Evolutionary conservation across 2,329 filamentous ascomycete genomes (phyloP).

Genomic region (Exophiala viscosa): DNA sequence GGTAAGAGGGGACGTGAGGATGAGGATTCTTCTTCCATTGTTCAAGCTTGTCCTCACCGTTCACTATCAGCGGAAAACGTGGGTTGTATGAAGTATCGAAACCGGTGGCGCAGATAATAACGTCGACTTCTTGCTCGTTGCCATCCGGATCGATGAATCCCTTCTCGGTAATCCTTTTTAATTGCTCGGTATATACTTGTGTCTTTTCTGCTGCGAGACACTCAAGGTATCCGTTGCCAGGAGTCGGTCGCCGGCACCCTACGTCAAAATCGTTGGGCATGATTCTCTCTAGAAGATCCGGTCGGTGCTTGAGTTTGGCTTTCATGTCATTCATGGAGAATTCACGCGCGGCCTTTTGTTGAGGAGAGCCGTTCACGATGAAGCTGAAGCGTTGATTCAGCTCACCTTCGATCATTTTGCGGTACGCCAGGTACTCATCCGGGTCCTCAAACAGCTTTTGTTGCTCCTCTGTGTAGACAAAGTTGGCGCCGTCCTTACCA

Average conservation of each 20-base stretch:
- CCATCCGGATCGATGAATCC: conserved; percentile 22
- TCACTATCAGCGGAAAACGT: conserved; percentile 18
- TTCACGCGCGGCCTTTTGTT: conserved; percentile 11
- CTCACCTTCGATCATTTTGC: conserved; percentile 25
- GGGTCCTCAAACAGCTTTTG: conserved; percentile 23
- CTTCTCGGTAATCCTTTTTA: conserved; percentile 19
- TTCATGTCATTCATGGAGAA: conserved; percentile 27
- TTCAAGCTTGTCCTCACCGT: conserved; percentile 13
- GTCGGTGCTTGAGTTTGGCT: conserved; percentile 21
- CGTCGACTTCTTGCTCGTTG: conserved; percentile 28
- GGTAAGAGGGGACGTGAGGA: conserved; percentile 25
- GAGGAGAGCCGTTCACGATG: conserved; percentile 15
- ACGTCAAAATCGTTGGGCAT: conserved; percentile 28
- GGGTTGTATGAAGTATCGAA: conserved; percentile 27
- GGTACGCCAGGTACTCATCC: conserved; percentile 17
- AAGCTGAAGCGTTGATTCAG: conserved; percentile 24
- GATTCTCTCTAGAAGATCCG: conserved; percentile 26
- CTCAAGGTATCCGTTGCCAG: conserved; percentile 27
- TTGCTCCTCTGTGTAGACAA: conserved; percentile 22
- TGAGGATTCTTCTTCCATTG: conserved; percentile 16
- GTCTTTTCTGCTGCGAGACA: conserved; percentile 18
- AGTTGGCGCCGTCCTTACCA: conserved; percentile 26
- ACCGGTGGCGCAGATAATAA: conserved; percentile 30
- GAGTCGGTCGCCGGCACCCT: conserved; percentile 29
- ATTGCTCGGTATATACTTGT: conserved; percentile 5